A percentile compares a stretch with the other conserved stretches of the same genome.
phyloP scores from a whole-genome alignment of 345 rosid species.

The Linum trigynum region DNA sequence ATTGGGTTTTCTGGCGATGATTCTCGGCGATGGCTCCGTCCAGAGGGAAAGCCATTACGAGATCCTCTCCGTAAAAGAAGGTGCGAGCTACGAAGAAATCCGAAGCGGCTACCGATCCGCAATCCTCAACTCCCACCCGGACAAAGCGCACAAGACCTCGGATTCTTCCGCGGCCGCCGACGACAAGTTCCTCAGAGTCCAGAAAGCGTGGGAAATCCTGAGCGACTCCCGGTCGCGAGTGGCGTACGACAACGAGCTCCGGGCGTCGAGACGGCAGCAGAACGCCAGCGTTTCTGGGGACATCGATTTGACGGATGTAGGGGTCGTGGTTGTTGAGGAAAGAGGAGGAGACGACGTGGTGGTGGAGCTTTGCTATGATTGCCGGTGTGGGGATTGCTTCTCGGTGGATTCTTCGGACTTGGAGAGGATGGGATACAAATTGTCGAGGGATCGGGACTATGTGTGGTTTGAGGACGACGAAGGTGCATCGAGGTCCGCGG shows the following conservation, averaged over 20 bases:
- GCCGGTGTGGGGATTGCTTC: constrained; percentile 76
- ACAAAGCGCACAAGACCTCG: constrained; percentile 25
- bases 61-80: constrained; percentile 52
- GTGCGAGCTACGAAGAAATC: constrained; percentile 64
- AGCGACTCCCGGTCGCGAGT: constrained; percentile 45
- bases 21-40: no score
- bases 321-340: constrained; percentile 25
- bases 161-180: constrained; percentile 6
- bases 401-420: constrained; percentile 61
- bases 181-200: constrained; percentile 45
- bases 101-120: constrained; percentile 56
- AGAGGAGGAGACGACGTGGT: constrained; percentile 17
- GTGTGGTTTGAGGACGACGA: constrained; percentile 21
- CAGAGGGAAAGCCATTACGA: constrained; percentile 26
- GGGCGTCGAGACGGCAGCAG: constrained; percentile 3
- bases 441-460: constrained; percentile 34
- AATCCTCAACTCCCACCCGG: constrained; percentile 65
- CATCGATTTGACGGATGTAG: constrained; percentile 57
- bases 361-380: constrained; percentile 47
- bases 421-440: constrained; percentile 51
- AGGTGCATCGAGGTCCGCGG: constrained; percentile 43
- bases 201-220: constrained; percentile 75
- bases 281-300: constrained; percentile 32
- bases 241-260: constrained; percentile 48
- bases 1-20: no score